Base-by-base conservation (phyloP, 2,329 filamentous ascomycete species). In the Aureobasidium sp. region DNA sequence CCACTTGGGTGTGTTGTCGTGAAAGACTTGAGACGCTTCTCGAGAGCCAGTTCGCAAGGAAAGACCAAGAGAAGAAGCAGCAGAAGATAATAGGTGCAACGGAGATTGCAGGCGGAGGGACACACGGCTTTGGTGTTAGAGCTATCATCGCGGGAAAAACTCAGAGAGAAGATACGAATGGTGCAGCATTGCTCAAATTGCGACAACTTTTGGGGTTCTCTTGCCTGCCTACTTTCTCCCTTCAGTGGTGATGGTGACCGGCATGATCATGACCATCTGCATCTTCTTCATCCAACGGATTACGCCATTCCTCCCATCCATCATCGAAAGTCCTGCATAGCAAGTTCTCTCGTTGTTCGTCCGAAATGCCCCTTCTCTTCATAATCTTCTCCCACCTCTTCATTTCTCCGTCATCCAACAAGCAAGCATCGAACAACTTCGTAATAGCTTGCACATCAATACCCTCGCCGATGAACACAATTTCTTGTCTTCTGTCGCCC, bases 381-480 rank as follows among this genome's bases (percentile, higher is more conserved):
- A 71, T 71, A 2, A 71, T 57, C 32, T 62, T 62, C 56, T 71
- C 63, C 70, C 71, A 72, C 39, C 60, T 60, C 52, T 62, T 60
- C 65, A 69, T 71, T 66, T 88, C 85, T 0, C 64, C 64, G 19
- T 84, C 78, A n/a, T 75, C 74, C 2, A 88, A 64, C 21, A 88
- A 63, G 60, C 84, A 87, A 2, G 64, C 66, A 60, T 88, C 80
- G 3, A 88, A 64, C 29, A 76, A 64, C 4, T 65, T 67, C 21
- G 74, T 77, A 14, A 88, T 68, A 0, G 70, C 73, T 4, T 64
- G 62, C 1, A 72, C 62, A 45, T 86, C 74, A 12, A 88, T 71
- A 4, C 74, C 74, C 65, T 87, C 83, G 0, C 85, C 85, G 54
- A 89, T 88, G 56, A 88, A 85, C 2, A 88, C 85, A 6, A 88